Percentiles rank a stretch among this genome's conserved stretches.
phyloP scores from a whole-genome alignment of 345 rosid species.

The Syzygium jambos region DNA sequence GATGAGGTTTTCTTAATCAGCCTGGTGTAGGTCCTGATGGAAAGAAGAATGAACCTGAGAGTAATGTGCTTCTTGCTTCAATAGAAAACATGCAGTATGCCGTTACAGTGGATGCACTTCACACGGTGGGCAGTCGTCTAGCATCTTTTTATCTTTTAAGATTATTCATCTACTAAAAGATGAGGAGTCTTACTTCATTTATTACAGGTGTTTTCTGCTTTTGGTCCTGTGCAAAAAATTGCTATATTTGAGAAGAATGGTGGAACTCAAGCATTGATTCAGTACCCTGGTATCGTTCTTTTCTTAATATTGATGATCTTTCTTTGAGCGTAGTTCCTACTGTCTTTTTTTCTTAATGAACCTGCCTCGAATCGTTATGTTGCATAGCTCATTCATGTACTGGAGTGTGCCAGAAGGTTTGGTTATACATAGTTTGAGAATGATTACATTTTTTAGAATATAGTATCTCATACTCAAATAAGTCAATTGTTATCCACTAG shows the following conservation, averaged over 20 bases:
- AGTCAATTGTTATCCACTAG: background rate
- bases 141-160: background rate
- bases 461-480: background rate
- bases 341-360: background rate
- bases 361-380: background rate
- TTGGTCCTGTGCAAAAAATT: constrained; percentile 89
- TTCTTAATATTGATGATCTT: background rate
- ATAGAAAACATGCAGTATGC: constrained; percentile 99
- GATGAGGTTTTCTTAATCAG: constrained; percentile 23
- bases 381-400: background rate
- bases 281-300: constrained; percentile 61
- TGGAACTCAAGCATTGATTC: constrained; percentile 88
- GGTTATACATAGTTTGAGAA: background rate
- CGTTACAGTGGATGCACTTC: constrained; percentile 86
- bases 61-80: constrained; percentile 90
- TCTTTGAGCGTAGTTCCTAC: background rate
- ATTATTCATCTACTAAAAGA: background rate
- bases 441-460: background rate
- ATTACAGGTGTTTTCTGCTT: constrained; percentile 74
- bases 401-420: background rate
- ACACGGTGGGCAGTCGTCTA: constrained; percentile 46
- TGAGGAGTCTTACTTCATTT: background rate
- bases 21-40: constrained; percentile 84
- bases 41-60: constrained; percentile 79
- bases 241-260: constrained; percentile 96